Conservation (phyloP, 768 basidiomycete genomes). For the Termitomyces sp. region DNA sequence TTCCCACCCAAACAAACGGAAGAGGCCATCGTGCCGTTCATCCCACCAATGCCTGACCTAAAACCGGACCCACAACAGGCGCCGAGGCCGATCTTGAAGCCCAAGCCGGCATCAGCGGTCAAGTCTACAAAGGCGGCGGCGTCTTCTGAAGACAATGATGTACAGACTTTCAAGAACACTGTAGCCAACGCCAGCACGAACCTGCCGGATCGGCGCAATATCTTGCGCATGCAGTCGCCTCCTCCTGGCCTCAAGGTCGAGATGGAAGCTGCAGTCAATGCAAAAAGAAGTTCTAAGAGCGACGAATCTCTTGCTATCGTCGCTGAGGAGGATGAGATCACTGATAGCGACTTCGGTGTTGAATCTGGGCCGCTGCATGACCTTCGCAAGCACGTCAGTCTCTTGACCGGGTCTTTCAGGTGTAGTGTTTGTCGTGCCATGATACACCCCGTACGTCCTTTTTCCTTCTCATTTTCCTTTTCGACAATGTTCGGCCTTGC, state of each 20-base stretch:
- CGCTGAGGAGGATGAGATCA: not conserved
- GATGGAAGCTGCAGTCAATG: not conserved
- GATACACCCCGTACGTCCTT: constrained; percentile 3
- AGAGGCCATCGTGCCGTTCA: not conserved
- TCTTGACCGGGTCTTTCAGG: constrained; percentile 4
- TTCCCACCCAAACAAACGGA: not conserved
- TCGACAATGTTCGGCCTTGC: not conserved
- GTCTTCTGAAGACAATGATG: not conserved
- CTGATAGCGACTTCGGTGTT: not conserved
- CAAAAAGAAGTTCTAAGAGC: not conserved
- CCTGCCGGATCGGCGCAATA: not conserved
- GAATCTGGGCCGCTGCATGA: not conserved
- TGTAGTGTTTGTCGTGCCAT: constrained; percentile 1
- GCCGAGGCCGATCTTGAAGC: not conserved
- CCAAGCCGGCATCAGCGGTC: not conserved
- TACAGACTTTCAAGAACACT: not conserved
- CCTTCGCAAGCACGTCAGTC: not conserved
- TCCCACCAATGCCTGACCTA: not conserved
- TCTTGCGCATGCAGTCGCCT: not conserved
- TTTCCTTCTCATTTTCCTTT: not conserved
- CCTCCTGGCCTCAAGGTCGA: not conserved
- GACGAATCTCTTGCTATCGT: not conserved
- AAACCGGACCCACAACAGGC: not conserved
- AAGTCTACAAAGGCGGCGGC: not conserved
- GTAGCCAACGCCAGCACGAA: not conserved